Percentiles rank a stretch among this genome's conserved stretches.
These are phyloP conservation scores for Trichothecium sympodiale DNA, from an alignment of 2,329 filamentous ascomycete genomes.

Conservation along the genomic window DNA sequence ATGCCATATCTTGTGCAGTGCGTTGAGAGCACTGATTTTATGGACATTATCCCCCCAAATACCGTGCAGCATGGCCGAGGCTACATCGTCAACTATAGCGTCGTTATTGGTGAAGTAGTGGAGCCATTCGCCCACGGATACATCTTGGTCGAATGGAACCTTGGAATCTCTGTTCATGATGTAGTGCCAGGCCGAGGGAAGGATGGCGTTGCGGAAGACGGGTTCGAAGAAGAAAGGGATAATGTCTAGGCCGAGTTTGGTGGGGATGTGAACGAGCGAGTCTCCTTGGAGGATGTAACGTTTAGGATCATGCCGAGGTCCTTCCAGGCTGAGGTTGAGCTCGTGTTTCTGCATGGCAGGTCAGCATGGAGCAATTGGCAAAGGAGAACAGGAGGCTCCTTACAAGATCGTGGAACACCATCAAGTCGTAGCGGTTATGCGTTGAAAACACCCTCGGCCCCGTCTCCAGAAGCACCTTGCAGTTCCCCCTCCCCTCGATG, in stretches of 20 bases:
- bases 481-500: slow-evolving; percentile 38
- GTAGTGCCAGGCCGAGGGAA: slow-evolving; percentile 13
- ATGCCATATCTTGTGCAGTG: slow-evolving; percentile 25
- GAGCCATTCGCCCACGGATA: slow-evolving; percentile 26
- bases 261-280: slow-evolving; percentile 35
- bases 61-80: slow-evolving; percentile 71
- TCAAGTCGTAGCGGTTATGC: slow-evolving; percentile 34
- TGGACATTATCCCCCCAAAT: slow-evolving; percentile 88
- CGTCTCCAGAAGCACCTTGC: slow-evolving; percentile 62
- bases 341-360: slow-evolving; percentile 16
- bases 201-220: slow-evolving; percentile 19
- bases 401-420: slow-evolving; percentile 62
- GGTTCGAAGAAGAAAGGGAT: slow-evolving; percentile 17
- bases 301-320: slow-evolving; percentile 32
- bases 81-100: slow-evolving; percentile 54
- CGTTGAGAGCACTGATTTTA: slow-evolving; percentile 60
- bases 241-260: slow-evolving; percentile 11
- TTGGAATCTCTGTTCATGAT: slow-evolving; percentile 6
- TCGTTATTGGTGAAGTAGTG: slow-evolving; percentile 15
- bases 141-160: slow-evolving; percentile 15
- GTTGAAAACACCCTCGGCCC: slow-evolving; percentile 69
- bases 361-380: background rate
- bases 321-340: slow-evolving; percentile 26
- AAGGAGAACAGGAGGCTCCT: background rate
- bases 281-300: slow-evolving; percentile 87